Evolutionary conservation across 495 filamentous ascomycete genomes (phyloP).

Genomic region (Neurospora hispaniola): DNA sequence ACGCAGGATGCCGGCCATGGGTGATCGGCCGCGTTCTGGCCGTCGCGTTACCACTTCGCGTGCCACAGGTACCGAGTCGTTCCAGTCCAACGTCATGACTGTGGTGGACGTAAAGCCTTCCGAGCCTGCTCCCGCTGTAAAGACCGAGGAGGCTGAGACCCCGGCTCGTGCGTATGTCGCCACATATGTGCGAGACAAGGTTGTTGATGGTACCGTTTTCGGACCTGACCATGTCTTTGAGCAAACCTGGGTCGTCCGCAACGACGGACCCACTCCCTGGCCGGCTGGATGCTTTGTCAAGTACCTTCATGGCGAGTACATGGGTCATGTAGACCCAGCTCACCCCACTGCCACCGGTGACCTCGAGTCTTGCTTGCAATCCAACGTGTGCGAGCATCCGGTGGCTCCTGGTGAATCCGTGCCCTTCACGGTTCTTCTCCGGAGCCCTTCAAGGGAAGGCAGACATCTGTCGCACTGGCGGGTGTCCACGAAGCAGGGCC

Average conservation of each 20-base stretch:
- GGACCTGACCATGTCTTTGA: slow-evolving; percentile 61
- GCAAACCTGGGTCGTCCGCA: slow-evolving; percentile 87
- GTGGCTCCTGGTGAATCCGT: slow-evolving; percentile 62
- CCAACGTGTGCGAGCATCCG: slow-evolving; percentile 60
- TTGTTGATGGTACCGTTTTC: slow-evolving; percentile 67
- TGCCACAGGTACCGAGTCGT: slow-evolving; percentile 38
- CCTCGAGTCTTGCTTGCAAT: slow-evolving; percentile 64
- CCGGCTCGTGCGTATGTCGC: slow-evolving; percentile 47
- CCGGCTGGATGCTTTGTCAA: slow-evolving; percentile 83
- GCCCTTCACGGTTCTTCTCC: slow-evolving; percentile 75
- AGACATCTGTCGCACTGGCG: slow-evolving; percentile 93
- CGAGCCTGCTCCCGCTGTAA: slow-evolving; percentile 22
- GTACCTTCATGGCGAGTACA: slow-evolving; percentile 87
- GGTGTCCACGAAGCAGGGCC: slow-evolving; percentile 69
- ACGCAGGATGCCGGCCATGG: slow-evolving; percentile 50
- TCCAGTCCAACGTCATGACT: slow-evolving; percentile 55
- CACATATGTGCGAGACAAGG: slow-evolving; percentile 65
- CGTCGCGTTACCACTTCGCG: slow-evolving; percentile 27
- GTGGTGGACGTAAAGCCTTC: slow-evolving; percentile 60
- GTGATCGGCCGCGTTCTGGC: slow-evolving; percentile 41
- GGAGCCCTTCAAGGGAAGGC: slow-evolving; percentile 60
- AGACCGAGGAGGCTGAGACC: slow-evolving; percentile 20
- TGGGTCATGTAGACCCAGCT: slow-evolving; percentile 74
- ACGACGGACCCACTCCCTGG: slow-evolving; percentile 70
- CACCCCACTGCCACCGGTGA: slow-evolving; percentile 66